Percentiles rank a stretch among this genome's conserved stretches.
Evolutionary conservation across 2,329 filamentous ascomycete species (phyloP).

Genomic region (Colletotrichum lentis): DNA sequence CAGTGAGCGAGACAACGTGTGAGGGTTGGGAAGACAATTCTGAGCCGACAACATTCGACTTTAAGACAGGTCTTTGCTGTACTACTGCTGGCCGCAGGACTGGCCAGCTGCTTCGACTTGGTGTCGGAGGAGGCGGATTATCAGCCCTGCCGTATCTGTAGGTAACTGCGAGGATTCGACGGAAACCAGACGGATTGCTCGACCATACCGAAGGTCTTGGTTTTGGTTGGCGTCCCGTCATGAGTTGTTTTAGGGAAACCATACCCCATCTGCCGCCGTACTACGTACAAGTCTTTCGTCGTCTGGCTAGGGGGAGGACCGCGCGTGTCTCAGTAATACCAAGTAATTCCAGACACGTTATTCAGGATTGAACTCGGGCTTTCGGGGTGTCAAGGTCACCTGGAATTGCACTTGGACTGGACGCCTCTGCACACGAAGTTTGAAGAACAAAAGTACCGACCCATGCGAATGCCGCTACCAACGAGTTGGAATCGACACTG

Average conservation of each 20-base stretch:
- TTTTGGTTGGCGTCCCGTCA: neutral
- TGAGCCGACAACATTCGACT: neutral
- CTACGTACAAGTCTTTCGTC: neutral
- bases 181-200: neutral
- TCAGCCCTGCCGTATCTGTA: neutral
- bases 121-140: neutral
- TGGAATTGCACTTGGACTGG: neutral
- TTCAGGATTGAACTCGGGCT: neutral
- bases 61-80: neutral
- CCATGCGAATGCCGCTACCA: conserved; percentile 3
- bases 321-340: neutral
- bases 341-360: neutral
- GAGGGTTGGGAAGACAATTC: neutral
- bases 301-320: neutral
- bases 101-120: neutral
- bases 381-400: conserved; percentile 11
- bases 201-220: neutral
- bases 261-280: neutral
- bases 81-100: neutral
- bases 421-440: neutral
- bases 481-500: conserved; percentile 12
- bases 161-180: neutral
- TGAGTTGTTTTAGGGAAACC: neutral
- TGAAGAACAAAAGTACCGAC: neutral
- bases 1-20: neutral